Evolutionary conservation across 768 basidiomycete genomes (phyloP).

Genomic region (Thelephora aurantiotincta): DNA sequence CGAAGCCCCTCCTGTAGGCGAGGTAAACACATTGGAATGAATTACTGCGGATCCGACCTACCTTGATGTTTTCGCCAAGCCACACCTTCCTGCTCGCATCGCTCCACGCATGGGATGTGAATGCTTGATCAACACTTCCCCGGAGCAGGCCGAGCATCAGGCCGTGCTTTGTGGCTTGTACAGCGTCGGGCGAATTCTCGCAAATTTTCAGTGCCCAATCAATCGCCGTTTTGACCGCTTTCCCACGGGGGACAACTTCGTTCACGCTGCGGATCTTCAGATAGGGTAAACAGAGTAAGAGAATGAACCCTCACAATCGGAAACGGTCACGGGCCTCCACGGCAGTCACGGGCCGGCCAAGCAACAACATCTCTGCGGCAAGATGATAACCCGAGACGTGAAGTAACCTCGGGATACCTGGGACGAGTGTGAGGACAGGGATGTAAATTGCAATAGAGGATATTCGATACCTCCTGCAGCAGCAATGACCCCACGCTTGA

Average conservation of each 20-base stretch:
- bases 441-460: not conserved
- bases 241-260: slow-evolving; percentile 38
- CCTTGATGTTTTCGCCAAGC: slow-evolving; percentile 57
- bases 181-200: slow-evolving; percentile 63
- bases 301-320: slow-evolving; percentile 41
- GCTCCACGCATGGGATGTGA: slow-evolving; percentile 30
- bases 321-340: slow-evolving; percentile 54
- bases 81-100: slow-evolving; percentile 38
- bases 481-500: slow-evolving; percentile 64
- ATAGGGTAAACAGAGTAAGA: slow-evolving; percentile 1
- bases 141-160: slow-evolving; percentile 38
- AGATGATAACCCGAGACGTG: slow-evolving; percentile 63
- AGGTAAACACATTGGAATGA: not conserved
- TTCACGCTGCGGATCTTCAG: slow-evolving; percentile 41
- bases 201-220: slow-evolving; percentile 43
- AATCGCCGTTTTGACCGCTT: slow-evolving; percentile 50
- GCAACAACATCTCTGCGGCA: slow-evolving; percentile 63
- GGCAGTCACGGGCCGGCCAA: slow-evolving; percentile 56
- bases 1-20: slow-evolving; percentile 47
- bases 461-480: slow-evolving; percentile 46
- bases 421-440: not conserved
- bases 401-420: slow-evolving; percentile 53
- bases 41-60: slow-evolving; percentile 14
- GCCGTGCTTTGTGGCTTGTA: slow-evolving; percentile 63
- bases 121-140: slow-evolving; percentile 36